These are phyloP conservation scores for Phaseolus lunatus DNA, from an alignment of 306 rosid genomes.

Conservation along the genomic window DNA sequence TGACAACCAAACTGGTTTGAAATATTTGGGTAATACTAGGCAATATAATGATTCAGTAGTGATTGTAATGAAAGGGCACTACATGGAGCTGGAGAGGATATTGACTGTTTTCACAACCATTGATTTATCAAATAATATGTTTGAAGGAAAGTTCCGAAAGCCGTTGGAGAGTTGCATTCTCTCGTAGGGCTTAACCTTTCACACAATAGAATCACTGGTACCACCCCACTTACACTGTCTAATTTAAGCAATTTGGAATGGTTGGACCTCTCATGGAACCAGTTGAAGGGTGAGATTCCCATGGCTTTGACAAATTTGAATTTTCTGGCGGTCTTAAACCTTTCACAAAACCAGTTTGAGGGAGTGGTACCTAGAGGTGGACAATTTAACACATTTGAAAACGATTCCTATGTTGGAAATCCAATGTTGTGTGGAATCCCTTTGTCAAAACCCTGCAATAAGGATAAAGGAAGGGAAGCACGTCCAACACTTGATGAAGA, in stretches of 20 bases:
- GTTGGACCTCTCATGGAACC: constrained; percentile 54
- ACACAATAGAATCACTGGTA: constrained; percentile 27
- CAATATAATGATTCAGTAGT: constrained; percentile 8
- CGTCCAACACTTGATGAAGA: not conserved
- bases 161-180: constrained; percentile 38
- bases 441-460: constrained; percentile 11
- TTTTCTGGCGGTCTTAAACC: constrained; percentile 26
- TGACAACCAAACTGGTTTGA: not conserved
- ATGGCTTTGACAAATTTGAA: constrained; percentile 24
- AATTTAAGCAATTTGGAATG: constrained; percentile 39
- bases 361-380: constrained; percentile 47
- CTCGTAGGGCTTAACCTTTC: constrained; percentile 50
- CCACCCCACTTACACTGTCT: not conserved
- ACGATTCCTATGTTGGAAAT: constrained; percentile 44
- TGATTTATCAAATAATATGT: constrained; percentile 50
- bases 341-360: constrained; percentile 39
- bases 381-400: constrained; percentile 50
- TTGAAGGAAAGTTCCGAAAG: constrained; percentile 44
- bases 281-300: constrained; percentile 39
- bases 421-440: constrained; percentile 44
- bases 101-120: constrained; percentile 24
- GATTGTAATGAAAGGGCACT: constrained; percentile 35
- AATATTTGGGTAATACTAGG: not conserved
- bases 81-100: not conserved
- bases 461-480: not conserved